A percentile compares a stretch with the other conserved stretches of the same genome.
phyloP scores from a whole-genome alignment of 1,284 basidiomycete species.

The Lentinus polychrous region DNA sequence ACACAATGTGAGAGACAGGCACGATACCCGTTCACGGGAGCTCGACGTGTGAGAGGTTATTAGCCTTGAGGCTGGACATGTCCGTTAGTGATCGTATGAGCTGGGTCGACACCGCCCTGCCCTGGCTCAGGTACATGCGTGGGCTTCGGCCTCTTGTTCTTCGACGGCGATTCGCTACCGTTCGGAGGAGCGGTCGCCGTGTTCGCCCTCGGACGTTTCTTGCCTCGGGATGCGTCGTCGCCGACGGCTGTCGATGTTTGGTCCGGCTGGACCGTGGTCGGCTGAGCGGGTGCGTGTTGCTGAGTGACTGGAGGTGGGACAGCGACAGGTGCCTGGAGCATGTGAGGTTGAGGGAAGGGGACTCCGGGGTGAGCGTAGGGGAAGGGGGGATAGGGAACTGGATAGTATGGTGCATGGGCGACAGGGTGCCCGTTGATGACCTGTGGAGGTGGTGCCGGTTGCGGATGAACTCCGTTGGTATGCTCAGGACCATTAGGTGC shows the following conservation, averaged over 20 bases:
- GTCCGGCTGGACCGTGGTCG: neutral
- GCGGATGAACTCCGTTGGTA: neutral
- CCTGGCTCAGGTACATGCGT: slow-evolving; percentile 4
- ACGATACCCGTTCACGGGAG: too few species aligned
- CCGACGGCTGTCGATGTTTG: neutral
- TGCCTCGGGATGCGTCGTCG: neutral
- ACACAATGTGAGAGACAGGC: too few species aligned
- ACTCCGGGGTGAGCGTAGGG: slow-evolving; percentile 21
- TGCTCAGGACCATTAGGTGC: slow-evolving; percentile 26
- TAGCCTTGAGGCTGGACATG: too few species aligned
- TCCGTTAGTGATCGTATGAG: too few species aligned
- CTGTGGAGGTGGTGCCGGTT: neutral
- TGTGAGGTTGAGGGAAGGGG: slow-evolving; percentile 22
- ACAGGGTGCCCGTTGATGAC: too few species aligned
- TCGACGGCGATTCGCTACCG: neutral
- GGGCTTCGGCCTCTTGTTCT: slow-evolving; percentile 1
- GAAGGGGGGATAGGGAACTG: neutral
- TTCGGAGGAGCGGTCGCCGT: neutral
- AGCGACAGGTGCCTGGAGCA: slow-evolving; percentile 22
- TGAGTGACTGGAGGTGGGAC: slow-evolving; percentile 16
- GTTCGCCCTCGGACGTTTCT: neutral
- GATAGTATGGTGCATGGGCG: slow-evolving; percentile 14
- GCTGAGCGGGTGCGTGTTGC: neutral
- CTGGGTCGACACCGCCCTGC: too few species aligned
- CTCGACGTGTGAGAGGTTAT: too few species aligned